These are phyloP conservation scores for Clavariopsis aquatica DNA, from an alignment of 495 filamentous ascomycete species.

Conservation along the genomic window DNA sequence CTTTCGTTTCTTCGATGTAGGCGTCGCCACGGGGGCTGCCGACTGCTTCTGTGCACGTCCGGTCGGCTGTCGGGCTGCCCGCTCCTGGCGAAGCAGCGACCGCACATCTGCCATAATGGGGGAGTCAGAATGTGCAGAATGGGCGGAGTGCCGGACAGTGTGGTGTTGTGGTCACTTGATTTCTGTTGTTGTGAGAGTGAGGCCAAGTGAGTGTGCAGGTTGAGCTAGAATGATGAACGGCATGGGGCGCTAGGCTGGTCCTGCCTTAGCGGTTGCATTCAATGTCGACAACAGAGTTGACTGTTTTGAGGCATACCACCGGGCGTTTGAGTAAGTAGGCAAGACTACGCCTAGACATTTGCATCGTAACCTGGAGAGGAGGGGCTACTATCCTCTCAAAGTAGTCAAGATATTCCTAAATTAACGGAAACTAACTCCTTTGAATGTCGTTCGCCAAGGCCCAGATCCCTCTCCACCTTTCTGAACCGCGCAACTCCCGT, in stretches of 20 bases:
- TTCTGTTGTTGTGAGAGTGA: too few species aligned
- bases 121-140: not conserved
- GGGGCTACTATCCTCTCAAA: too few species aligned
- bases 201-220: too few species aligned
- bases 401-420: too few species aligned
- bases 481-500: conserved; percentile 1
- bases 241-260: not conserved
- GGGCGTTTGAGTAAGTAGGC: too few species aligned
- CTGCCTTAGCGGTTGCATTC: not conserved
- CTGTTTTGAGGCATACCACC: too few species aligned
- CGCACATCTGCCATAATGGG: conserved; percentile 77
- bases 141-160: not conserved
- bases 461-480: not conserved
- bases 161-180: not conserved
- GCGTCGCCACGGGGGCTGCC: conserved; percentile 50
- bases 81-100: conserved; percentile 77
- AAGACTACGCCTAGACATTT: too few species aligned
- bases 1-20: conserved; percentile 60
- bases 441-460: conserved; percentile 14
- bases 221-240: too few species aligned
- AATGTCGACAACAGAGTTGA: too few species aligned
- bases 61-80: conserved; percentile 62
- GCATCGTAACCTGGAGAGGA: too few species aligned
- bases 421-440: too few species aligned
- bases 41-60: conserved; percentile 61